Evolutionary conservation across 2,329 filamentous ascomycete species (phyloP).

Genomic region (Aspergillus sp.): DNA sequence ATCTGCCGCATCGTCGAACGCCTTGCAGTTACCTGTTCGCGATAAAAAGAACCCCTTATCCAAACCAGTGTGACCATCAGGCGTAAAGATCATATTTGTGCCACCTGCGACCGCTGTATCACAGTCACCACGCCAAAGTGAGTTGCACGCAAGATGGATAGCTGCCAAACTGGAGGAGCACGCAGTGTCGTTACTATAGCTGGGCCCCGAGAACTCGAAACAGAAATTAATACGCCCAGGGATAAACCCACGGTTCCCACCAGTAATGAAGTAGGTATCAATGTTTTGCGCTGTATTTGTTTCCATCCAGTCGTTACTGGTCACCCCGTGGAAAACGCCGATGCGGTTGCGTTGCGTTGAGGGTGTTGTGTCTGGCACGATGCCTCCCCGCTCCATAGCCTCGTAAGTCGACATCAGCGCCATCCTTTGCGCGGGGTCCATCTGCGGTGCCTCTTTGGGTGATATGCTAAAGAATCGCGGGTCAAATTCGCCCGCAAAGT

Average conservation of each 20-base stretch:
- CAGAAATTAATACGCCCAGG: constrained; percentile 54
- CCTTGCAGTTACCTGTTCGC: constrained; percentile 73
- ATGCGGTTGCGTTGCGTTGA: constrained; percentile 65
- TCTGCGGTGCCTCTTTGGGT: constrained; percentile 74
- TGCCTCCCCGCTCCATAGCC: constrained; percentile 77
- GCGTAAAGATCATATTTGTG: constrained; percentile 73
- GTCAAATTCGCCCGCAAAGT: constrained; percentile 65
- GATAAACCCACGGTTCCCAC: constrained; percentile 55
- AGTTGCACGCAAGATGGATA: constrained; percentile 70
- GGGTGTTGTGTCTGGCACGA: constrained; percentile 69
- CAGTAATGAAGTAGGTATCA: constrained; percentile 67
- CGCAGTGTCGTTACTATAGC: constrained; percentile 72
- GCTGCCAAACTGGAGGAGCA: constrained; percentile 74
- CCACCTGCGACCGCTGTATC: constrained; percentile 81
- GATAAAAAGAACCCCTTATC: constrained; percentile 77
- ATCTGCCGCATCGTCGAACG: constrained; percentile 77
- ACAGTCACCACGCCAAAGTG: constrained; percentile 72
- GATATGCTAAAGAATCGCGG: constrained; percentile 88
- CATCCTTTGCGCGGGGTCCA: constrained; percentile 77
- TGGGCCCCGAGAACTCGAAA: constrained; percentile 74
- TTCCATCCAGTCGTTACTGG: constrained; percentile 75
- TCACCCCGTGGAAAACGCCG: constrained; percentile 73
- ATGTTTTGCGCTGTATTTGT: constrained; percentile 72
- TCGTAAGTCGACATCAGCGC: constrained; percentile 77
- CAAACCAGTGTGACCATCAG: constrained; percentile 74